Base-by-base conservation (phyloP, 768 basidiomycete species). In the Trametes cingulata region DNA sequence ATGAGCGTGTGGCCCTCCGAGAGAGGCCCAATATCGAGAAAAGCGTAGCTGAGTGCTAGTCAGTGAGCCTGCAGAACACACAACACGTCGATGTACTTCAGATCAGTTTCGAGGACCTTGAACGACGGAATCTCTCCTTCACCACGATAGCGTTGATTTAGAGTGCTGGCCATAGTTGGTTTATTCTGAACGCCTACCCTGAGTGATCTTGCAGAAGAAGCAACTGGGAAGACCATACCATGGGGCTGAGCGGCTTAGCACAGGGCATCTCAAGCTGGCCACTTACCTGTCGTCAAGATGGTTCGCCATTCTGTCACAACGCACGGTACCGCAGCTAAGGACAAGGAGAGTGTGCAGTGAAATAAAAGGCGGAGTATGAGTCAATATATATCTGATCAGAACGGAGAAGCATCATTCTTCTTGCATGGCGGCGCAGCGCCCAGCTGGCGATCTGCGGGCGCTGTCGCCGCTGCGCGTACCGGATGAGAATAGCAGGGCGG, bases 141-240 rank as follows among this genome's bases (percentile, higher is more conserved):
- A 50, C 19, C 17, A 20, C 6, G 19, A 24, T 22, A 15, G 49
- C 14, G 9, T 27, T 15, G 12, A n/a, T n/a, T 20, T 15, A 6
- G 17, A 24, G 52, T 7, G 29, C 10, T 29, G 36, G 10, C 2
- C 52, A 20, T 29, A 27, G 15, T 13, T n/a, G 40, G 12, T 10
- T 13, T 15, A 12, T 15, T 13, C 37, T 27, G n/a, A 20, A 19
- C 17, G 22, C 45, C 24, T 19, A 85, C 94, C 91, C 77, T 90
- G 90, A 76, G 94, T 82, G 73, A 98, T 96, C 77, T 88, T 96
- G 82, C 95, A 98, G 78, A 97, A 97, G 67, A 97, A 75, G 73
- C 95, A 96, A 19, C 72, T 73, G 6, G 14, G 17, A 20, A 19
- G 10, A 13, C 17, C 5, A 14, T 3, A 27, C 17, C n/a, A 17